phyloP scores from a whole-genome alignment of 2,329 filamentous ascomycete species.

The Pseudogymnoascus sp. region DNA sequence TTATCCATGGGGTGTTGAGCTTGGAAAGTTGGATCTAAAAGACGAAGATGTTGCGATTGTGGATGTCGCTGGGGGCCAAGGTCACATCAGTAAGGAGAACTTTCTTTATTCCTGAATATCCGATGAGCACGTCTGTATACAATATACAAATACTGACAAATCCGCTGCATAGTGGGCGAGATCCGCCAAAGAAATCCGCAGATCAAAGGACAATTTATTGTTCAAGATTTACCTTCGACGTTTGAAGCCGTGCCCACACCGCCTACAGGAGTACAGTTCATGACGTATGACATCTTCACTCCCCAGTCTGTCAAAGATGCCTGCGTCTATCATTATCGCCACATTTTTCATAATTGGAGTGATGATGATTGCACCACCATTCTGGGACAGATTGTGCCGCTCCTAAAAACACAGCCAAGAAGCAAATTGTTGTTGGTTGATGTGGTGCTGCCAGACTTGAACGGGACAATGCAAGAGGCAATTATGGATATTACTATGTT shows the following conservation, averaged over 20 bases:
- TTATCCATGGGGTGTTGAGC: conserved; percentile 16
- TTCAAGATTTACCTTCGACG: conserved; percentile 20
- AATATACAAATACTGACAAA: background rate
- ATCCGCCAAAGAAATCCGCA: conserved; percentile 17
- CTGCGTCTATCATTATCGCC: conserved; percentile 17
- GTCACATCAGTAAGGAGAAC: conserved; percentile 13
- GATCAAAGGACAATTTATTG: conserved; percentile 20
- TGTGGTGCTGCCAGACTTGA: conserved; percentile 20
- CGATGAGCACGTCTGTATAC: background rate
- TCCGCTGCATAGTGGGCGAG: conserved; percentile 12
- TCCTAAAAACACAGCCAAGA: conserved; percentile 17
- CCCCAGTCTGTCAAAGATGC: conserved; percentile 20
- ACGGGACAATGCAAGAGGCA: conserved; percentile 19
- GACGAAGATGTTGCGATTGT: conserved; percentile 19
- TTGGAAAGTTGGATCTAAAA: conserved; percentile 16
- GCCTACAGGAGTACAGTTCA: conserved; percentile 23
- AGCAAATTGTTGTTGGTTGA: conserved; percentile 21
- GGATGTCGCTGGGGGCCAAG: conserved; percentile 21
- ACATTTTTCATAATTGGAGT: conserved; percentile 22
- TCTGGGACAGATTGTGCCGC: conserved; percentile 16
- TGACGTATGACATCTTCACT: conserved; percentile 27
- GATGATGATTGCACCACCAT: conserved; percentile 18
- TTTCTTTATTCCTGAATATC: background rate
- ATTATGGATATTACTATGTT: conserved; percentile 21
- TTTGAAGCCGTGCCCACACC: conserved; percentile 16